These are phyloP conservation scores for Mortierella sp. DNA, from an alignment of 371 early-diverging fungal genomes.

Conservation along the genomic window DNA sequence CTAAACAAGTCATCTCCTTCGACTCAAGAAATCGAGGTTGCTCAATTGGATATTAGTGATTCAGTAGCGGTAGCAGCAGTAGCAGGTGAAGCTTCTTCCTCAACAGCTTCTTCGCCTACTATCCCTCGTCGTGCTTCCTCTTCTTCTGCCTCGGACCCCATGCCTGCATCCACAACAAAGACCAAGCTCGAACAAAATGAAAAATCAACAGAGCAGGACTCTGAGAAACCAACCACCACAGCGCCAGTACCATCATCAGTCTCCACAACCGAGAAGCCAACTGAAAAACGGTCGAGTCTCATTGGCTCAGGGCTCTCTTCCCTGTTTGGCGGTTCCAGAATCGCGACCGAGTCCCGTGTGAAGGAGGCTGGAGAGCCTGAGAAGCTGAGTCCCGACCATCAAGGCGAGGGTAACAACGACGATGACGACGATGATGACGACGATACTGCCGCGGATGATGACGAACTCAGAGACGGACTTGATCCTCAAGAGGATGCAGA, in stretches of 20 bases:
- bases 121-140: too few relatives aligned
- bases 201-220: too few relatives aligned
- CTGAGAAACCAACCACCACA: too few relatives aligned
- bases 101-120: too few relatives aligned
- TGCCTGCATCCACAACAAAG: conserved; percentile 23
- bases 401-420: background rate
- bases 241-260: too few relatives aligned
- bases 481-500: background rate
- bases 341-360: conserved; percentile 4
- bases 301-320: too few relatives aligned
- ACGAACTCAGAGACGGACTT: background rate
- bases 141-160: background rate
- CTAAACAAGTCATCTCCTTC: too few relatives aligned
- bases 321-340: conserved; percentile 8
- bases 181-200: too few relatives aligned
- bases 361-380: conserved; percentile 1
- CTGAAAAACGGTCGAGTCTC: too few relatives aligned
- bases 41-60: conserved; percentile 40
- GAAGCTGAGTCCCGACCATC: too few relatives aligned
- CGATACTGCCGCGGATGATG: conserved; percentile 3
- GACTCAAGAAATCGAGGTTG: conserved; percentile 13
- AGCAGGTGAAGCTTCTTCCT: background rate
- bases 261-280: too few relatives aligned
- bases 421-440: conserved; percentile 7
- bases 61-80: conserved; percentile 18